Evolutionary conservation across 2,329 filamentous ascomycete genomes (phyloP).

Genomic region (Cadophora luteo-olivacea): DNA sequence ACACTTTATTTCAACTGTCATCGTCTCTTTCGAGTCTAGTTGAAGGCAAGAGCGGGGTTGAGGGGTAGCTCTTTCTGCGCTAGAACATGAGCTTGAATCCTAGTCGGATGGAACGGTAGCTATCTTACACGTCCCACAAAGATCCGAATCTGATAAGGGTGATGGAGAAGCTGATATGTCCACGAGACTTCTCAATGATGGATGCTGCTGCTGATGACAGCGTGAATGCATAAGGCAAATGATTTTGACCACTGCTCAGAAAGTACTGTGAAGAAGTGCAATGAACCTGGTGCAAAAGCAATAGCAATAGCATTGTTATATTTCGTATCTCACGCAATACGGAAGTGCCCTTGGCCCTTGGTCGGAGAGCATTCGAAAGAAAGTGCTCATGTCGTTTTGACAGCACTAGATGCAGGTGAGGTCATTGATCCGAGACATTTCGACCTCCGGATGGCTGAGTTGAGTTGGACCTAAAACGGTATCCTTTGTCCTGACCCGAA

Average conservation of each 20-base stretch:
- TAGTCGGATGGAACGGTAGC: not conserved
- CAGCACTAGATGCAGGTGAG: not conserved
- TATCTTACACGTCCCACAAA: not conserved
- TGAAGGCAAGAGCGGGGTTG: conserved; percentile 1
- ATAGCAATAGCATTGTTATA: not conserved
- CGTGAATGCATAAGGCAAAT: not conserved
- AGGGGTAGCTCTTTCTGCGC: conserved; percentile 10
- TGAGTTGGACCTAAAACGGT: not conserved
- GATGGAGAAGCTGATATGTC: not conserved
- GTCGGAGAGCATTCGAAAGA: not conserved
- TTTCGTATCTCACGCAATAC: not conserved
- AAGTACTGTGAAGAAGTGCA: not conserved
- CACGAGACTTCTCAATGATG: not conserved
- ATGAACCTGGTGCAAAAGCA: not conserved
- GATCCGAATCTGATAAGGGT: not conserved
- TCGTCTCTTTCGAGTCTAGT: conserved; percentile 7
- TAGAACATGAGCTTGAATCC: not conserved
- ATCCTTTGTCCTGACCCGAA: not conserved
- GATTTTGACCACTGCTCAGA: not conserved
- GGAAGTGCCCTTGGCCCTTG: no score
- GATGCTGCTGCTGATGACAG: not conserved
- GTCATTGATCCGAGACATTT: not conserved
- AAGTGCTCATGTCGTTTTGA: not conserved
- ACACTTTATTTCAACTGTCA: not conserved
- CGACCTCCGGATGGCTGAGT: not conserved